Base-by-base conservation (phyloP, 352 stramenopile genomes). In the Globisporangium nunn region DNA sequence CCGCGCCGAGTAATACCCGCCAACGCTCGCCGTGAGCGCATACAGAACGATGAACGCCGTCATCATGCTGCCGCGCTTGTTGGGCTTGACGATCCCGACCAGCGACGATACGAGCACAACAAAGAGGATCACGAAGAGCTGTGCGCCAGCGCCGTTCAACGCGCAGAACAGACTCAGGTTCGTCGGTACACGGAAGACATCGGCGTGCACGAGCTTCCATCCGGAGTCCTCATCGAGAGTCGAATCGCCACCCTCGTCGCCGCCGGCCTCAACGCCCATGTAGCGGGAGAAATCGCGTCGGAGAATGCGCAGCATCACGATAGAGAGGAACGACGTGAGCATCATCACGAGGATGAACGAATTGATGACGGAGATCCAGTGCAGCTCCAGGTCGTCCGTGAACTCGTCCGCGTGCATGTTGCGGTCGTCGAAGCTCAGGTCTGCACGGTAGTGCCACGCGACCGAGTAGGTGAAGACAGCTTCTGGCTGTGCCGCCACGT, bases 171-270 rank as follows among this genome's bases (percentile, higher is more conserved):
- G 52, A 39, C 75, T 95, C 47, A 95, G 67, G 41, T 95, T 72
- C 18, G 83, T 66, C n/a, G 96, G 96, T 66, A 97, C 93, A 47
- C 98, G 95, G 77, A 99, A 99, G 4, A 99, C 96, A 66, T 99
- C 97, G 10, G 97, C 97, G 70, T 99, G 97, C 35, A 99, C 93
- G n/a, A 99, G 86, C 74, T 99, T 99, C 98, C 98, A 99, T 40
- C 97, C 98, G 8, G 80, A 96, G 65, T 98, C 94, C 66, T 98
- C 95, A 64, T 98, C 93, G 12, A 85, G 44, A 11, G 88, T 70
- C 44, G 91, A 72, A 23, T 23, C 23, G 35, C 96, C 88, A 43
- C 67, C 81, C 15, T 88, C 74, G 50, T 89, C 76, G 43, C 97
- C 90, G 47, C 70, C 85, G 17, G 87, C 77, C 68, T 98, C 95